Evolutionary conservation across 805 yeast species (phyloP).

Genomic region (Grigorovia transvaalensis): DNA sequence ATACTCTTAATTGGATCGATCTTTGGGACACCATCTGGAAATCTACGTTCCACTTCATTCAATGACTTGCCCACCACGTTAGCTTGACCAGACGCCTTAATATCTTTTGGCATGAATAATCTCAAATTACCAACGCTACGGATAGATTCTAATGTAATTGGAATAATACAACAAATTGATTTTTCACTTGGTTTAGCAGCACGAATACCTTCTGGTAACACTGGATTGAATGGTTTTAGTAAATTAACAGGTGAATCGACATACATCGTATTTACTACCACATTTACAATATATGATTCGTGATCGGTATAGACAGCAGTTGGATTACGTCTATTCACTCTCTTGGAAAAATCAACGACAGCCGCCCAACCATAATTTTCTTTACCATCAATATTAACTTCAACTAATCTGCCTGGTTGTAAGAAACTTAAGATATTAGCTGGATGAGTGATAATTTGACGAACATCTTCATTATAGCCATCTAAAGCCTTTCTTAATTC

Average conservation of each 20-base stretch:
- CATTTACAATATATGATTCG: conserved; percentile 81
- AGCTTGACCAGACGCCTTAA: conserved; percentile 52
- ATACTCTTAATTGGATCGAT: conserved; percentile 86
- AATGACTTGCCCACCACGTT: conserved; percentile 58
- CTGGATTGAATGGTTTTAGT: conserved; percentile 66
- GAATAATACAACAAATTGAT: conserved; percentile 65
- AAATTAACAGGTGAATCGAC: conserved; percentile 76
- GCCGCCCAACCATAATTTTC: conserved; percentile 95
- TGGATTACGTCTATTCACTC: conserved; percentile 52
- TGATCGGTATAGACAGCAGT: conserved; percentile 62
- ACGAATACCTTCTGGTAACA: conserved; percentile 78
- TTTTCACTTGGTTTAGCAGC: conserved; percentile 70
- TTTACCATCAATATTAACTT: conserved; percentile 43
- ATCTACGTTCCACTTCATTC: conserved; percentile 68
- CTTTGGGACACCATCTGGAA: conserved; percentile 84
- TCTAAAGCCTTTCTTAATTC: conserved; percentile 66
- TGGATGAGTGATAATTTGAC: conserved; percentile 84
- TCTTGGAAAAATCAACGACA: conserved; percentile 64
- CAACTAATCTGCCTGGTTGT: conserved; percentile 79
- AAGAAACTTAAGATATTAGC: conserved; percentile 72
- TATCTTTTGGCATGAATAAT: conserved; percentile 65
- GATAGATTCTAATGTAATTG: conserved; percentile 74
- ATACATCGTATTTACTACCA: conserved; percentile 67
- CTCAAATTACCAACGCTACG: conserved; percentile 69
- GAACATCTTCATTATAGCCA: conserved; percentile 61